Evolutionary conservation across 768 basidiomycete genomes (phyloP), one percentile per base, ranked within the genome.

Genomic region (Phylloporus sp.): DNA sequence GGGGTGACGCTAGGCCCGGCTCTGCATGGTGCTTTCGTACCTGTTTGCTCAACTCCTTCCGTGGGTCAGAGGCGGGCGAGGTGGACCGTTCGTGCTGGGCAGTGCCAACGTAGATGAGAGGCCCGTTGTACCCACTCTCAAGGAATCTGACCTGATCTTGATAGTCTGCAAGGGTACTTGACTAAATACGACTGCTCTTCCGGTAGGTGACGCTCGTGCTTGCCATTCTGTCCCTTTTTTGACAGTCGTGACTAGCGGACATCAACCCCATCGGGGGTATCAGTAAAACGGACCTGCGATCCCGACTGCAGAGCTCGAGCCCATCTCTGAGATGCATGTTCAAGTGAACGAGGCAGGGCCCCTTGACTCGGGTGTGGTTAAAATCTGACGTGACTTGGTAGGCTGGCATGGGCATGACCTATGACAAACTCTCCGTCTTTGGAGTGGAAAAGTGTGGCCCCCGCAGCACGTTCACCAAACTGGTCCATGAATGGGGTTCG

Each of bases 321-420:
- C 96, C 0, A 90, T 94, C 47, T 93, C 91, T 0, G 87, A 91
- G 53, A 85, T 82, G 6, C 97, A 97, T 60, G 86, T 96, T 9
- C 96, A 99, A 57, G 81, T 92, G 1, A 96, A 99, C 58, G 96
- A 99, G 76, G 93, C 86, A 46, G 34, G 71, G 54, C 46, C n/a
- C n/a, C 28, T 29, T 8, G 15, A 13, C 6, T 24, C 34, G 17
- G 28, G 20, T 15, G 35, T 42, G 26, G 33, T n/a, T 39, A 23
- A n/a, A 24, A 28, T 20, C 29, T 17, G 15, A 38, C 35, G n/a
- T n/a, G 36, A 39, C 37, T 38, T 37, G 39, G 6, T 52, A 91
- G 90, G 91, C 80, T n/a, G 95, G 97, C 59, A 98, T 98, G 95
- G 95, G 95, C 9, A 98, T 98, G 96, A 96, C 95, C 0, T 98